Evolutionary conservation across 129 eudicot genomes (phyloP).

Genomic region (Scalesia atractyloides): DNA sequence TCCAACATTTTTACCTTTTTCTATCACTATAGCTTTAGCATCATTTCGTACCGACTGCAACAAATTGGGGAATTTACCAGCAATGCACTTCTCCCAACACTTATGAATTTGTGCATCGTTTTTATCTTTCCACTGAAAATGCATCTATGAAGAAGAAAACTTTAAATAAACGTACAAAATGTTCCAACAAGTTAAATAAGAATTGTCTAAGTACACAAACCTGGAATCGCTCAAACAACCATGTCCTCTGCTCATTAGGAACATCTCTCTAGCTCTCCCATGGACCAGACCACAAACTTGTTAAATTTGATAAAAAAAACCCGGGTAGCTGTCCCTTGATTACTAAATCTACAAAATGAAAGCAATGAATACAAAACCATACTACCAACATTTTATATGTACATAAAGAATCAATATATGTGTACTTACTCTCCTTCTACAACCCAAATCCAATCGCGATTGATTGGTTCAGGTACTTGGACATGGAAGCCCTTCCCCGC

Average conservation of each 20-base stretch:
- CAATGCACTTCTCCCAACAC: too few species aligned
- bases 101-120: too few species aligned
- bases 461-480: too few species aligned
- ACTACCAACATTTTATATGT: neutral
- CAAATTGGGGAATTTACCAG: too few species aligned
- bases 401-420: neutral
- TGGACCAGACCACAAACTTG: neutral
- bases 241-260: neutral
- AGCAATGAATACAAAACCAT: neutral
- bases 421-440: neutral
- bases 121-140: neutral
- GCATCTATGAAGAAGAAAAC: neutral
- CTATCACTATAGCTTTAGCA: neutral
- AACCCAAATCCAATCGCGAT: too few species aligned
- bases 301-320: neutral
- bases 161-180: too few species aligned
- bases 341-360: neutral
- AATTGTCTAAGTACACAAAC: neutral
- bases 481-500: too few species aligned
- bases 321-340: neutral
- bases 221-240: neutral
- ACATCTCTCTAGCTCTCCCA: neutral
- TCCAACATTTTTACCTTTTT: neutral
- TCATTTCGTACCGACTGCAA: too few species aligned
- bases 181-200: neutral